Conservation (phyloP, 169 alveolate species). For the Plasmodium vinckei region DNA sequence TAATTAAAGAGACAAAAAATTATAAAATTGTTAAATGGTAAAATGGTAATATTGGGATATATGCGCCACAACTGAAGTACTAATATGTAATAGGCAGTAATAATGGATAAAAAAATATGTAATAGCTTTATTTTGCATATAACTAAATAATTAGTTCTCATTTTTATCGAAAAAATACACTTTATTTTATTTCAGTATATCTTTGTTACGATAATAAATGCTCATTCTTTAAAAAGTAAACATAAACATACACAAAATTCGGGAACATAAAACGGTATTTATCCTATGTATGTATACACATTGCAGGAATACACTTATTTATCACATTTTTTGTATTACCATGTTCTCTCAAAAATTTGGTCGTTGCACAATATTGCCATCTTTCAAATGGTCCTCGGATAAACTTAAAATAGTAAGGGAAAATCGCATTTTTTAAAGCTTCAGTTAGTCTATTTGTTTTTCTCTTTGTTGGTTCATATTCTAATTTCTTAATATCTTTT, state of each 20-base stretch:
- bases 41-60: not conserved
- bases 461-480: conserved; percentile 46
- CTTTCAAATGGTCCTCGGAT: conserved; percentile 89
- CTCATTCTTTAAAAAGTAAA: not conserved
- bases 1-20: conserved; percentile 24
- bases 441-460: conserved; percentile 39
- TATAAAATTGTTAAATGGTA: not conserved
- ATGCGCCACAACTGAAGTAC: no score
- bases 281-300: not conserved
- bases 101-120: not conserved
- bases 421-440: conserved; percentile 76
- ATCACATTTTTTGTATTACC: conserved; percentile 75
- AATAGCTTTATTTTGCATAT: not conserved
- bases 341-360: conserved; percentile 88
- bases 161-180: no score
- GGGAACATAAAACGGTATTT: not conserved
- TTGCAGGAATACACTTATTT: no score
- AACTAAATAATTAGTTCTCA: no score
- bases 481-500: conserved; percentile 33
- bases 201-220: no score
- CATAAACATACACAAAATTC: not conserved
- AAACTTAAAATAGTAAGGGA: conserved; percentile 87
- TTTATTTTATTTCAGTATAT: no score
- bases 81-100: not conserved
- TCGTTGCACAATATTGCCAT: conserved; percentile 88